A percentile compares a stretch with the other conserved stretches of the same genome.
phyloP scores from a whole-genome alignment of 257 asterid species.

The Avicennia marina region DNA sequence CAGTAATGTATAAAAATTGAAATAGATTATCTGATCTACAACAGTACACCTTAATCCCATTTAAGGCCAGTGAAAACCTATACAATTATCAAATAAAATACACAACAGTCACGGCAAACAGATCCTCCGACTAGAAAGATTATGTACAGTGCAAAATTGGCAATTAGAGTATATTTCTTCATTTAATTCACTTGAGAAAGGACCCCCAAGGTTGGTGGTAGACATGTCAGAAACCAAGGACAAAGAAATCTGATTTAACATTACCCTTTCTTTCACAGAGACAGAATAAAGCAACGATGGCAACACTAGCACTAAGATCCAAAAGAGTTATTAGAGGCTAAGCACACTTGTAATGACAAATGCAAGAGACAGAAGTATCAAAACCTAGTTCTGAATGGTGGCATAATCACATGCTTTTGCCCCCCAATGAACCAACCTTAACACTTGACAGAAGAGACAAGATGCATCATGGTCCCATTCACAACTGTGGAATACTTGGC shows the following conservation, averaged over 20 bases:
- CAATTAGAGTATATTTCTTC: too few relatives aligned
- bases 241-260: too few relatives aligned
- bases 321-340: not conserved
- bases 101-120: not conserved
- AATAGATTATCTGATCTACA: not conserved
- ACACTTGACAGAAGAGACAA: not conserved
- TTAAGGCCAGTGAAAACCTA: not conserved
- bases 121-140: not conserved
- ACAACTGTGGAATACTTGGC: not conserved
- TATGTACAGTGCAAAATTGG: too few relatives aligned
- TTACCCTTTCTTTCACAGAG: too few relatives aligned
- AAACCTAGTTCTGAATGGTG: not conserved
- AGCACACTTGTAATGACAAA: not conserved
- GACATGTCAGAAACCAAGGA: too few relatives aligned
- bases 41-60: not conserved
- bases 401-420: conserved; percentile 2
- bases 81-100: not conserved
- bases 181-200: too few relatives aligned
- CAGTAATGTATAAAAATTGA: too few relatives aligned
- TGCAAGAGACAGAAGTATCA: not conserved
- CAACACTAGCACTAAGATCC: too few relatives aligned
- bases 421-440: not conserved
- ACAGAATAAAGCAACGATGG: too few relatives aligned
- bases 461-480: not conserved
- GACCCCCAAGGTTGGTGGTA: too few relatives aligned